Evolutionary conservation across 805 yeast species (phyloP).

Genomic region (Kazachstania martiniae): DNA sequence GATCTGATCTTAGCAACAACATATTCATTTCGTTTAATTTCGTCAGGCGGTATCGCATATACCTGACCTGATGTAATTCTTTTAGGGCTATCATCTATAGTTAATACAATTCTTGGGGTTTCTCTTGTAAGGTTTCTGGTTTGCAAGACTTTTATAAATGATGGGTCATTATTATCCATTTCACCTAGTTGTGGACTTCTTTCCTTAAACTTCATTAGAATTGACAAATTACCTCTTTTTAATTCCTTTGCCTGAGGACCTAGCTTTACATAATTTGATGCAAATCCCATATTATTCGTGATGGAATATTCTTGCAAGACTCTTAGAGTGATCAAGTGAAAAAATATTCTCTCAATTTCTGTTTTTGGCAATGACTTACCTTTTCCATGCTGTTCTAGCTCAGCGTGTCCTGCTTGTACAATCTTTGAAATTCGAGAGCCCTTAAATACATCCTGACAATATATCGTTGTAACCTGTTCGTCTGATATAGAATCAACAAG

Average conservation of each 20-base stretch:
- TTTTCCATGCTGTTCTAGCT: slow-evolving; percentile 51
- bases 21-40: too few species aligned
- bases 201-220: slow-evolving; percentile 40
- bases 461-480: slow-evolving; percentile 59
- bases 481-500: slow-evolving; percentile 47
- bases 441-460: slow-evolving; percentile 73
- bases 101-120: too few species aligned
- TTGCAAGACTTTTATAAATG: not conserved
- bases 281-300: slow-evolving; percentile 68
- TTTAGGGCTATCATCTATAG: too few species aligned
- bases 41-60: too few species aligned
- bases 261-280: slow-evolving; percentile 57
- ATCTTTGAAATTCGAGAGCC: slow-evolving; percentile 62
- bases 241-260: slow-evolving; percentile 49
- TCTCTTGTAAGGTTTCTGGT: not conserved
- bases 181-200: slow-evolving; percentile 11
- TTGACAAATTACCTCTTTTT: slow-evolving; percentile 32
- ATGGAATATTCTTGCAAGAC: slow-evolving; percentile 61
- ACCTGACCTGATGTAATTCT: too few species aligned
- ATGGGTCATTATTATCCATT: not conserved
- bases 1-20: too few species aligned
- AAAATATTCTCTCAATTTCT: slow-evolving; percentile 73
- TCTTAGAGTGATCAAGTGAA: slow-evolving; percentile 57
- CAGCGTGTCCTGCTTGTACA: slow-evolving; percentile 50
- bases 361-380: slow-evolving; percentile 57